These are phyloP conservation scores for Capsicum pubescens DNA, from an alignment of 257 asterid genomes.

Conservation along the genomic window DNA sequence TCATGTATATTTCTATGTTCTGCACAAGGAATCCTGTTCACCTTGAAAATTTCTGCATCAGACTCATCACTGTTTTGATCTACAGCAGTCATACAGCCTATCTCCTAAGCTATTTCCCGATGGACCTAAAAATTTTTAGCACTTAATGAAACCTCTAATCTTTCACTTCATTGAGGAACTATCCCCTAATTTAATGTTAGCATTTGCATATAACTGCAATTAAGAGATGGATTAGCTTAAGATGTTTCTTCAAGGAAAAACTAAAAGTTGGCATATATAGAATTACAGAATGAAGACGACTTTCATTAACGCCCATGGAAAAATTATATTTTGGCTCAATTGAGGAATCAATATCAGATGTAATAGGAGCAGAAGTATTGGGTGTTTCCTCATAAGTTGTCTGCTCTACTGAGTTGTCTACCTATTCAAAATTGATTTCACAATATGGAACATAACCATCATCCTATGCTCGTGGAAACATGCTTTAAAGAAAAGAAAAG, in stretches of 20 bases:
- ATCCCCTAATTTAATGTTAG: constrained; percentile 35
- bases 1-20: constrained; percentile 51
- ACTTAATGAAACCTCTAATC: constrained; percentile 42
- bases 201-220: constrained; percentile 42
- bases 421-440: constrained; percentile 42
- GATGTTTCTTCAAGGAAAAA: not conserved
- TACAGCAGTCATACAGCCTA: constrained; percentile 39
- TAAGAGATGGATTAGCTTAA: constrained; percentile 17
- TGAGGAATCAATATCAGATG: constrained; percentile 30
- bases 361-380: constrained; percentile 39
- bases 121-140: constrained; percentile 38
- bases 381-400: constrained; percentile 13
- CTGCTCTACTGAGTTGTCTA: constrained; percentile 29
- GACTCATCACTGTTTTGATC: constrained; percentile 72
- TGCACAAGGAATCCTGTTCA: constrained; percentile 71
- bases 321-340: constrained; percentile 36
- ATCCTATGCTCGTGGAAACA: constrained; percentile 52
- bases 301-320: constrained; percentile 34
- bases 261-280: constrained; percentile 3
- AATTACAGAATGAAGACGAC: constrained; percentile 19
- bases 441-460: constrained; percentile 72
- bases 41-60: constrained; percentile 85
- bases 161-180: constrained; percentile 34
- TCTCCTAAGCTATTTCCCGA: constrained; percentile 31
- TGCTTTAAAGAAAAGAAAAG: constrained; percentile 46